Evolutionary conservation across 116 monocot genomes (phyloP), one percentile per base, ranked within the genome.

Genomic region (Trichopus zeylanicus): DNA sequence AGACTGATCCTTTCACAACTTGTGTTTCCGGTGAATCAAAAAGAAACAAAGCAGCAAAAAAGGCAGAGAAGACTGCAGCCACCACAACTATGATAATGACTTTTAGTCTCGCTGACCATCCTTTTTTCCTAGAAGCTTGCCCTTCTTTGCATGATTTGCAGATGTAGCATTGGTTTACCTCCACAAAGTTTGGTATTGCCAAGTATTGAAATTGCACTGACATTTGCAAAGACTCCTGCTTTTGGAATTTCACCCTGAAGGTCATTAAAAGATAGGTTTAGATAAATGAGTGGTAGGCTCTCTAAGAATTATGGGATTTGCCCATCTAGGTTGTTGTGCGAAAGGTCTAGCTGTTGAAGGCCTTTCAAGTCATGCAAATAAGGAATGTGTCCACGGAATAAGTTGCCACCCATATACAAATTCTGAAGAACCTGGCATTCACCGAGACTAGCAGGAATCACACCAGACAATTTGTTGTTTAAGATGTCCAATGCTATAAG

Each of bases 201-300:
- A 11, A 15, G 5, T 4, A 15, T 13, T 53, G 53, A 25, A 21
- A 23, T 12, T 25, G 6, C 53, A 53, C 53, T 53, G 22, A 12
- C 53, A 53, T 53, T 53, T 23, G 53, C 53, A 53, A 53, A 53
- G 26, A 27, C 21, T 53, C 53, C 53, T 3, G 10, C 12, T 7
- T 11, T 15, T 53, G 53, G 26, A 23, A 53, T 5, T 23, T 53
- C 4, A 27, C 53, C 53, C 12, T 53, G 21, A 53, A 53, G 4
- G 21, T 56, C 32, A 33, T 56, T 56, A 31, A 56, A 32, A n/a
- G 56, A 56, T 7, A 56, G 31, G 21, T 56, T 56, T 0, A 56
- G 28, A 31, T 27, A 31, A 4, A 18, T 11, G 27, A 56, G 56
- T 7, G 1, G 29, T 12, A 32, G n/a, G 0, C 32, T 16, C 28